These are phyloP conservation scores for Microbotryomycetes sp. DNA, from an alignment of 1,284 basidiomycete species.

Conservation along the genomic window DNA sequence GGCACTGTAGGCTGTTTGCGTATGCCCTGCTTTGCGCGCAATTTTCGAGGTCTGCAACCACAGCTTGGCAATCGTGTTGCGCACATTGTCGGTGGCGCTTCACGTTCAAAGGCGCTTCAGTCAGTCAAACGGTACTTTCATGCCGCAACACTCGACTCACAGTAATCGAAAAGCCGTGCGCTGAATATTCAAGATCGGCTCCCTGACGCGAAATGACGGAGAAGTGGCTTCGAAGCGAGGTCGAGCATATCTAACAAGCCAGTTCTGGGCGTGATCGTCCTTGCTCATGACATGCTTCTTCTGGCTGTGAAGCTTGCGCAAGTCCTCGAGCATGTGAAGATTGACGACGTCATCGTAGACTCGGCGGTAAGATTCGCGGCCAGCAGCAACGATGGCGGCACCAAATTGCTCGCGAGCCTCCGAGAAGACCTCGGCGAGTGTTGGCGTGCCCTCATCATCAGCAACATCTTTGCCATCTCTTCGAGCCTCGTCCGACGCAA, in stretches of 20 bases:
- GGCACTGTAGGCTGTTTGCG: slow-evolving; percentile 95
- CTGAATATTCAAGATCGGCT: slow-evolving; percentile 83
- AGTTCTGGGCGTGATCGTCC: background rate
- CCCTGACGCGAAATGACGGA: slow-evolving; percentile 85
- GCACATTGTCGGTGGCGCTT: slow-evolving; percentile 8
- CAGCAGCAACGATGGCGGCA: slow-evolving; percentile 69
- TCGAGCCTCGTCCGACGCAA: slow-evolving; percentile 57
- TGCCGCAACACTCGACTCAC: slow-evolving; percentile 46
- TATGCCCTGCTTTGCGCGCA: slow-evolving; percentile 88
- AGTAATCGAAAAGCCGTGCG: slow-evolving; percentile 73
- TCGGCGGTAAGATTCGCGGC: slow-evolving; percentile 70
- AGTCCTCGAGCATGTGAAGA: slow-evolving; percentile 81
- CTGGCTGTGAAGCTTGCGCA: slow-evolving; percentile 40
- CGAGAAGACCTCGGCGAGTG: slow-evolving; percentile 53
- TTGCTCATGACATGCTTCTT: background rate
- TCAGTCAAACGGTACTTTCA: slow-evolving; percentile 18
- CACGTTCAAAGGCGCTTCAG: slow-evolving; percentile 30
- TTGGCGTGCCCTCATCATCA: slow-evolving; percentile 35
- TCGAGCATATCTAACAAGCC: slow-evolving; percentile 3
- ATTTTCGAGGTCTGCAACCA: slow-evolving; percentile 95
- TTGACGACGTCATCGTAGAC: slow-evolving; percentile 82
- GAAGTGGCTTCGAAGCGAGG: slow-evolving; percentile 65
- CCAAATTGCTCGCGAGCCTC: slow-evolving; percentile 73
- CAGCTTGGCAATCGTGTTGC: slow-evolving; percentile 62
- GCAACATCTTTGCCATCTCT: no score